A percentile compares a stretch with the other conserved stretches of the same genome.
Evolutionary conservation across 2,329 filamentous ascomycete genomes (phyloP).

Genomic region (Aureobasidium pullulans): DNA sequence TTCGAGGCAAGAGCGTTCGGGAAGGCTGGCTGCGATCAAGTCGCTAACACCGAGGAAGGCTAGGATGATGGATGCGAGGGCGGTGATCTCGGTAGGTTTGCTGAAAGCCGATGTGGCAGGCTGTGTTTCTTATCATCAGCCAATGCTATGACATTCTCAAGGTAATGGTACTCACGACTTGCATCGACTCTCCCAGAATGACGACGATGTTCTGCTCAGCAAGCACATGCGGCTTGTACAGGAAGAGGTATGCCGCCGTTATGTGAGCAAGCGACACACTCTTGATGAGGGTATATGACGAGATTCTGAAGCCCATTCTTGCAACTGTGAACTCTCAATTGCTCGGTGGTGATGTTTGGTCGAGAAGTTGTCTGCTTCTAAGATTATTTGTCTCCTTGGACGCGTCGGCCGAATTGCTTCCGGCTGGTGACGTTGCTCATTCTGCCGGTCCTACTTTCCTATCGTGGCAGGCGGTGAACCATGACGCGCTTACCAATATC

Average conservation of each 20-base stretch:
- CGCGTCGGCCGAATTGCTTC: not conserved
- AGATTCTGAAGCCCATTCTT: slow-evolving; percentile 67
- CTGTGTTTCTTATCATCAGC: slow-evolving; percentile 31
- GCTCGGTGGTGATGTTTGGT: not conserved
- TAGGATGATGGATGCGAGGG: slow-evolving; percentile 61
- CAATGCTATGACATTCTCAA: slow-evolving; percentile 1
- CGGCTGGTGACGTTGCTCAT: not conserved
- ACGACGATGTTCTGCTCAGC: slow-evolving; percentile 75
- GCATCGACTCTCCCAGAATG: slow-evolving; percentile 75
- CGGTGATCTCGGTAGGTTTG: slow-evolving; percentile 59
- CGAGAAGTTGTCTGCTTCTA: not conserved
- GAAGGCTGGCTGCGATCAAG: slow-evolving; percentile 39
- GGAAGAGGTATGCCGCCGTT: slow-evolving; percentile 75
- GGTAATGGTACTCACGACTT: slow-evolving; percentile 51
- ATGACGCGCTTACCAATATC: not conserved
- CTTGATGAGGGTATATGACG: slow-evolving; percentile 71
- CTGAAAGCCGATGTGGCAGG: slow-evolving; percentile 62
- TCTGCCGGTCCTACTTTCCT: not conserved
- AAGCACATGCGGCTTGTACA: slow-evolving; percentile 63
- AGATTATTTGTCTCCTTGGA: not conserved
- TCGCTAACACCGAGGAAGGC: slow-evolving; percentile 48
- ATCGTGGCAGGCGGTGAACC: not conserved
- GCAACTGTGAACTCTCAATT: not conserved
- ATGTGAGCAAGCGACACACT: slow-evolving; percentile 78
- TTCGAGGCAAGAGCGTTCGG: slow-evolving; percentile 34